A percentile compares a stretch with the other conserved stretches of the same genome.
phyloP scores from a whole-genome alignment of 108 stramenopile genomes.

The Fistulifera pelliculosa region DNA sequence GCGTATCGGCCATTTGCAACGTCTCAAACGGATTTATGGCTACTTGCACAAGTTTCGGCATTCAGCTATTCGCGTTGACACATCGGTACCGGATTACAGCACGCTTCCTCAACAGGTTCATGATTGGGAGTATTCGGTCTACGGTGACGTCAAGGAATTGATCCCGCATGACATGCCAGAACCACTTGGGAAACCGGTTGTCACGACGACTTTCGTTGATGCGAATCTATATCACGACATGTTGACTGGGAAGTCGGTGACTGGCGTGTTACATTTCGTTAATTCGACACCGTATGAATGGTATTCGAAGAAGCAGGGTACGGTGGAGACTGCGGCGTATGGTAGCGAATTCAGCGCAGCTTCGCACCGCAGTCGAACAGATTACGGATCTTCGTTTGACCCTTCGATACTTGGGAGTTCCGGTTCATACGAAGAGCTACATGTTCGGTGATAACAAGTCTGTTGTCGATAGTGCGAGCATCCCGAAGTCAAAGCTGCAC shows the following conservation, averaged over 20 bases:
- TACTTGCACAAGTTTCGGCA: slow-evolving; percentile 15
- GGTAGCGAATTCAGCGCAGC: no score
- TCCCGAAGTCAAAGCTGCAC: no score
- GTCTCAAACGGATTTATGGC: slow-evolving; percentile 13
- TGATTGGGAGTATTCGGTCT: slow-evolving; percentile 5
- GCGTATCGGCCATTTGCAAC: neutral
- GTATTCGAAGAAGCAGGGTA: slow-evolving; percentile 7
- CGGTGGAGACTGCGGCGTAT: no score
- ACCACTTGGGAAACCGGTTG: slow-evolving; percentile 11
- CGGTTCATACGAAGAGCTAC: no score
- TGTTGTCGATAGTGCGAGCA: no score
- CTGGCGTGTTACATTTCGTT: slow-evolving; percentile 7
- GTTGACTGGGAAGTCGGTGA: slow-evolving; percentile 3
- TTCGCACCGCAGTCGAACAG: no score
- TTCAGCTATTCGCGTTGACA: slow-evolving; percentile 3
- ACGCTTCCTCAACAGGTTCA: neutral
- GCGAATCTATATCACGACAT: slow-evolving; percentile 18
- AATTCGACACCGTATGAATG: slow-evolving; percentile 2
- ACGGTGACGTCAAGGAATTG: slow-evolving; percentile 8
- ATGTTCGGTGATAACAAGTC: no score
- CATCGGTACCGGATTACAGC: neutral
- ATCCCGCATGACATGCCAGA: slow-evolving; percentile 5
- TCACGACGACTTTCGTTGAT: slow-evolving; percentile 11
- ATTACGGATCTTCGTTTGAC: no score
- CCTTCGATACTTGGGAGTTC: no score